These are phyloP conservation scores for Colletotrichum lindemuthianum DNA, from an alignment of 2,329 filamentous ascomycete genomes.

Conservation along the genomic window DNA sequence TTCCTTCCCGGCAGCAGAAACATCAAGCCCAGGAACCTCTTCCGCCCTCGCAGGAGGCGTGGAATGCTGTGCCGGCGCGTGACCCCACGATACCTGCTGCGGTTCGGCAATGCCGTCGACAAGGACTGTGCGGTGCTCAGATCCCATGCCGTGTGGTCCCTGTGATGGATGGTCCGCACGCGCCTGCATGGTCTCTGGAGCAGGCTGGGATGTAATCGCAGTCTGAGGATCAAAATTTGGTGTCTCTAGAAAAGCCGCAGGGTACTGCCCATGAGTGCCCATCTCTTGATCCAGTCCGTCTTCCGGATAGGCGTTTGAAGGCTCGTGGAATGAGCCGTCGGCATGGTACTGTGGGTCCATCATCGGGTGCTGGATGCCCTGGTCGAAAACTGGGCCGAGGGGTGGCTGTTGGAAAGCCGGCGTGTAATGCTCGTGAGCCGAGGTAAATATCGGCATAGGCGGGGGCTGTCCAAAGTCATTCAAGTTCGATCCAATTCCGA, in stretches of 20 bases:
- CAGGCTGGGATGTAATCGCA: conserved; percentile 4
- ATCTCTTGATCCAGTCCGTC: conserved; percentile 19
- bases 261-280: conserved; percentile 15
- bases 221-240: conserved; percentile 15
- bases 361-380: neutral
- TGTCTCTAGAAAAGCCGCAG: conserved; percentile 20
- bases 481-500: neutral
- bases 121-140: conserved; percentile 13
- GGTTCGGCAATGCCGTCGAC: conserved; percentile 31
- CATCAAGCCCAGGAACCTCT: neutral
- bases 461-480: conserved; percentile 13
- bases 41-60: neutral
- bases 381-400: conserved; percentile 16
- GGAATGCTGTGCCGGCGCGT: conserved; percentile 16
- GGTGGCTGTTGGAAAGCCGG: conserved; percentile 25
- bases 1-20: neutral
- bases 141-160: neutral
- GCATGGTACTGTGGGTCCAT: conserved; percentile 19
- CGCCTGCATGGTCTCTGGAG: conserved; percentile 4
- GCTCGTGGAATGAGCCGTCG: conserved; percentile 12
- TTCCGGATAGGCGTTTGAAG: conserved; percentile 23
- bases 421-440: conserved; percentile 19
- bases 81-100: conserved; percentile 30
- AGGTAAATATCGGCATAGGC: conserved; percentile 23
- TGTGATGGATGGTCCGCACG: conserved; percentile 15